Base-by-base conservation (phyloP, 768 basidiomycete species). In the Psilocybe azurescens region DNA sequence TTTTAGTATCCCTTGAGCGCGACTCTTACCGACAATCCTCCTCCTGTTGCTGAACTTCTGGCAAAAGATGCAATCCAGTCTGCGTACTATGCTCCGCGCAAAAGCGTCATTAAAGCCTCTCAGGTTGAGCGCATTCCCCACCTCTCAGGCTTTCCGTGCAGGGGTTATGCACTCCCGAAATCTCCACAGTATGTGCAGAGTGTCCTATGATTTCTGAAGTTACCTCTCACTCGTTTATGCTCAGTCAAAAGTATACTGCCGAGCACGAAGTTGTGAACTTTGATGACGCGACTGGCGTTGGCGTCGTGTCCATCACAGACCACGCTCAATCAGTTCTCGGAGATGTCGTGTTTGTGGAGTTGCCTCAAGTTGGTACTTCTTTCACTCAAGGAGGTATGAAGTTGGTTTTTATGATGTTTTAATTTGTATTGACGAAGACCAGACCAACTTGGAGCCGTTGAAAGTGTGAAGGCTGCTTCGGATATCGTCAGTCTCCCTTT, bases 261-360 rank as follows among this genome's bases (percentile, higher is more conserved):
- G 95, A 96, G 61, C 97, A 99, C 75, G 97, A 99, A 79, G 85
- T 88, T 58, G 83, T 98, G 60, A 75, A 80, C 36, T 93, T 87
- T 72, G 95, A 99, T 73, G 85, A 91, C 60, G 72, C 78, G 44
- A 91, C 91, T 18, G 87, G 88, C 39, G 67, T 95, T 30, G 97
- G 94, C 39, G 89, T 85, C 7, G 82, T 99, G 48, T 86, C 87
- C 47, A 93, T 99, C 72, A 98, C 97, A 14, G 81, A 97, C 72
- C 91, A 97, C 72, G 97, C 97, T 1, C 95, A 98, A 74, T 83
- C 88, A 53, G 88, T 89, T 36, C 84, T 99, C 2, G 97, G 97
- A 33, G 97, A 99, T 73, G 94, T 99, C 55, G 97, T 99, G 51
- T 99, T 93, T 77, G 95, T 99, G 52, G 97, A 99, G 74, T 83